Base-by-base conservation (phyloP, 352 stramenopile genomes). In the Pythium monospermum region DNA sequence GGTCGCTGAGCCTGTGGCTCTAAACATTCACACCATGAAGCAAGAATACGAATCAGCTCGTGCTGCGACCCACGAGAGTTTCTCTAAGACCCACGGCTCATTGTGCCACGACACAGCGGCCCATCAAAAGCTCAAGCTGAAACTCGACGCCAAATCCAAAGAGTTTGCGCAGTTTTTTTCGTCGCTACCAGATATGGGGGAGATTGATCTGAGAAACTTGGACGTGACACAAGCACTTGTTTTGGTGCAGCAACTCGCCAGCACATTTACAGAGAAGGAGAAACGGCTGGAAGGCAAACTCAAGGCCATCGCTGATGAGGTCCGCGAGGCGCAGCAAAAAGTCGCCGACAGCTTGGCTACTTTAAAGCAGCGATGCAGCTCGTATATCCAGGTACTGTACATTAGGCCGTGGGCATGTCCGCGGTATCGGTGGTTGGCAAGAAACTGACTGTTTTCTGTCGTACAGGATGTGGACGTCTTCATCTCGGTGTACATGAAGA, bases 401-500 rank as follows among this genome's bases (percentile, higher is more conserved):
- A n/a, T n/a, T n/a, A n/a, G n/a, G n/a, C n/a, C n/a, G n/a, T n/a
- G n/a, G n/a, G n/a, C n/a, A n/a, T n/a, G n/a, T n/a, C n/a, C n/a
- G n/a, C n/a, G n/a, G 47, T 31, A 21, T 32, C 30, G 8, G 30
- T 35, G 30, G 8, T 35, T 35, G 7, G 30, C 2, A 39, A 21
- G 39, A 36, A 40, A 2, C 19, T 47, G 23, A 36, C 12, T 57
- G 27, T 23, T 1, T 50, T 31, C 19, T 27, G 16, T 23, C 10
- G 4, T 52, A 7, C 39, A 93, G 82, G 77, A 93, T 47, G 70
- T 91, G 32, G 75, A 88, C 27, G 64, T 85, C 6, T 74, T 85
- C 46, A 75, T 91, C 22, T 91, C 79, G 3, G 68, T 69, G 5
- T 88, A 74, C 46, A 89, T 89, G 77, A 91, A 91, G 60, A 93